Evolutionary conservation across 495 filamentous ascomycete species (phyloP).

Genomic region (Aspergillus taichungensis): DNA sequence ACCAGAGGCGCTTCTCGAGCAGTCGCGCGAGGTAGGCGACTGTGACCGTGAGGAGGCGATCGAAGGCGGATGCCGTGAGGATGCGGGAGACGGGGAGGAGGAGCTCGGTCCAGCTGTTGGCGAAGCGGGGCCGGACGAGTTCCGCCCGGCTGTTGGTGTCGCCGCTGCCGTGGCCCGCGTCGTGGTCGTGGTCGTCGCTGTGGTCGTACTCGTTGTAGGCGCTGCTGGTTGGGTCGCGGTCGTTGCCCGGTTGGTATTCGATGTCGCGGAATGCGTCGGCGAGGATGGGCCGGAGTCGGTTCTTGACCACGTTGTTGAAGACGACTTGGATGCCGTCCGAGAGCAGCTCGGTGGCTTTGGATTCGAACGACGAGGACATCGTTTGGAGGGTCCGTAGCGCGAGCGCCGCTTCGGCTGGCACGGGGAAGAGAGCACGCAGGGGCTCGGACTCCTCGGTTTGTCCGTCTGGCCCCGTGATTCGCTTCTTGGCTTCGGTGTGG

Average conservation of each 20-base stretch:
- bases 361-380: slow-evolving; percentile 60
- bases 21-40: slow-evolving; percentile 62
- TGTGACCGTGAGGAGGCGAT: slow-evolving; percentile 61
- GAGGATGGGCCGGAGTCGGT: slow-evolving; percentile 74
- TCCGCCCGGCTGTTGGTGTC: slow-evolving; percentile 30
- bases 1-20: slow-evolving; percentile 87
- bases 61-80: slow-evolving; percentile 63
- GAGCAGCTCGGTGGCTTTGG: slow-evolving; percentile 72
- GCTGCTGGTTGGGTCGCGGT: slow-evolving; percentile 30
- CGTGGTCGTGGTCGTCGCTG: slow-evolving; percentile 34
- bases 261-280: slow-evolving; percentile 85
- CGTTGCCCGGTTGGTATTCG: slow-evolving; percentile 56
- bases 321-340: slow-evolving; percentile 72
- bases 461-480: slow-evolving; percentile 14
- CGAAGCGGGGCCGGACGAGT: slow-evolving; percentile 65
- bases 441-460: slow-evolving; percentile 16
- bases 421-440: slow-evolving; percentile 65
- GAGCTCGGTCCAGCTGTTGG: slow-evolving; percentile 72
- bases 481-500: slow-evolving; percentile 41
- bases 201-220: slow-evolving; percentile 23
- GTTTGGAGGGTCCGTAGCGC: slow-evolving; percentile 58
- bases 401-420: slow-evolving; percentile 58
- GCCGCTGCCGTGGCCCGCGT: slow-evolving; percentile 28
- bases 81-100: slow-evolving; percentile 78
- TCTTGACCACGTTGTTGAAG: slow-evolving; percentile 82